These are phyloP conservation scores for Notholithocarpus densiflorus DNA, from an alignment of 306 rosid species.

Conservation along the genomic window DNA sequence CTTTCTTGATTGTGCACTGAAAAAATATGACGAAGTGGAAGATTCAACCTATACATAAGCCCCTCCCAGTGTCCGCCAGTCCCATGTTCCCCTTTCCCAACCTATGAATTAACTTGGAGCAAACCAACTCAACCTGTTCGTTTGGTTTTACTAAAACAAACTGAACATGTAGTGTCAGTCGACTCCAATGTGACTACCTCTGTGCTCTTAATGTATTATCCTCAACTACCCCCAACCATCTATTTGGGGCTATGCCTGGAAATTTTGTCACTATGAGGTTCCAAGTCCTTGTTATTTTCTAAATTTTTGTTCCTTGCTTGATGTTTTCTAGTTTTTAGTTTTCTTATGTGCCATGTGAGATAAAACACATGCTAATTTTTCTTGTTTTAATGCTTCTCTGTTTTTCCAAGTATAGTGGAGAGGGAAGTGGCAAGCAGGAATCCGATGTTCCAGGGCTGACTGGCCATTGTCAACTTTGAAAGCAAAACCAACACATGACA, in stretches of 20 bases:
- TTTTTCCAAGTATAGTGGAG: constrained; percentile 73
- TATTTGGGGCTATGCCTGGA: not conserved
- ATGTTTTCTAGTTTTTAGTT: constrained; percentile 1
- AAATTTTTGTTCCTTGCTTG: not conserved
- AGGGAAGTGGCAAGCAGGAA: constrained; percentile 98
- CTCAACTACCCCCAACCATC: not conserved
- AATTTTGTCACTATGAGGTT: not conserved
- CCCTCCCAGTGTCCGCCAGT: no score
- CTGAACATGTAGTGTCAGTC: constrained; percentile 5
- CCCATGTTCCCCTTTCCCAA: not conserved
- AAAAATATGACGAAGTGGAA: not conserved
- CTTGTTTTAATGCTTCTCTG: constrained; percentile 17
- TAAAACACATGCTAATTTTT: constrained; percentile 19
- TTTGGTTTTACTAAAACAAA: not conserved
- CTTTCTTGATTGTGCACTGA: not conserved
- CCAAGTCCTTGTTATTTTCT: not conserved
- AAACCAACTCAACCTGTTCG: not conserved
- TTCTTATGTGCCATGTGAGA: not conserved
- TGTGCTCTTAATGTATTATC: not conserved
- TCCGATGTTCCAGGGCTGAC: constrained; percentile 91
- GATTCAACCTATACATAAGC: not conserved
- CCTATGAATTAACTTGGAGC: not conserved
- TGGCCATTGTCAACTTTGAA: constrained; percentile 91
- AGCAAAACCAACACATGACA: constrained; percentile 94
- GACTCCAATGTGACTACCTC: not conserved